Evolutionary conservation across 2,329 filamentous ascomycete genomes (phyloP).

Genomic region (Cladosporium oxysporum): DNA sequence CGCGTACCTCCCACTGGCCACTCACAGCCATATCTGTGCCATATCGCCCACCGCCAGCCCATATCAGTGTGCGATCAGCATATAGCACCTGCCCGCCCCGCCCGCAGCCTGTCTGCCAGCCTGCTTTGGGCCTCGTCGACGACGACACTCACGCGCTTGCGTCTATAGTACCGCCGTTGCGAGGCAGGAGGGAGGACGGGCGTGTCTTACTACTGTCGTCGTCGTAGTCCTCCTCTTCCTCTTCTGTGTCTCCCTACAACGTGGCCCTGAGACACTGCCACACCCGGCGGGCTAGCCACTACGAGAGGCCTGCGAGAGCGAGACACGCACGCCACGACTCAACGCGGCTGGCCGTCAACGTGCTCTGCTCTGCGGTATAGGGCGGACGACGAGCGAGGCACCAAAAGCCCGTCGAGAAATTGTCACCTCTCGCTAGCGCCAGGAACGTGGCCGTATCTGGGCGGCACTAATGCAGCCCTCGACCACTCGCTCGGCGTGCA

Average conservation of each 20-base stretch:
- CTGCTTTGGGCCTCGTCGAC: conserved; percentile 11
- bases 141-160: background rate
- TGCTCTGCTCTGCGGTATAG: conserved; percentile 6
- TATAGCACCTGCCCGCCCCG: conserved; percentile 9
- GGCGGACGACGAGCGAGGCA: background rate
- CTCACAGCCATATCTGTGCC: conserved; percentile 9
- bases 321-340: conserved; percentile 7
- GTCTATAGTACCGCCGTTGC: conserved; percentile 20
- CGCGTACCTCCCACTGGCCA: background rate
- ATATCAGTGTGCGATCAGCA: conserved; percentile 15
- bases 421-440: conserved; percentile 17
- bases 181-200: conserved; percentile 17
- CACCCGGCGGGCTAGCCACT: background rate
- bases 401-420: conserved; percentile 8
- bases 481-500: conserved; percentile 17
- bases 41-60: conserved; percentile 4
- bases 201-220: conserved; percentile 4
- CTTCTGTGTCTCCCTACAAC: conserved; percentile 7
- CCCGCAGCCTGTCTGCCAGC: background rate
- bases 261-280: conserved; percentile 8
- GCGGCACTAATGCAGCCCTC: conserved; percentile 17
- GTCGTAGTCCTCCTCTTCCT: background rate
- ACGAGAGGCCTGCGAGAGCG: background rate
- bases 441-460: conserved; percentile 10
- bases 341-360: background rate